phyloP scores from a whole-genome alignment of 305 asterid species.

The Fraxinus dipetala region DNA sequence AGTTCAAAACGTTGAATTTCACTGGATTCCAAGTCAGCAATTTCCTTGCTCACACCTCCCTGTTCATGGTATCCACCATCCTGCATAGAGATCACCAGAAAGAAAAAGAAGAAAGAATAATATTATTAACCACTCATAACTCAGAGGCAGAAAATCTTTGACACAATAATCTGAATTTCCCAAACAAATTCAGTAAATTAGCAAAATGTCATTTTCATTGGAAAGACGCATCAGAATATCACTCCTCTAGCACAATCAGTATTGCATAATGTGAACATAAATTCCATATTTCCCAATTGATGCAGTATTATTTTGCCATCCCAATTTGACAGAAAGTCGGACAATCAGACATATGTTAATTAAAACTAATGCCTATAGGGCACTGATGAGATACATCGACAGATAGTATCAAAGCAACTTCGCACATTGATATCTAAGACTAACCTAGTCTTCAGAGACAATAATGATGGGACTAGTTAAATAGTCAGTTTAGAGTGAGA shows the following conservation, averaged over 20 bases:
- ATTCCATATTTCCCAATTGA: slow-evolving; percentile 15
- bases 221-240: slow-evolving; percentile 15
- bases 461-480: neutral
- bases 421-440: neutral
- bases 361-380: neutral
- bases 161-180: neutral
- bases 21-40: slow-evolving; percentile 49
- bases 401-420: neutral
- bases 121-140: neutral
- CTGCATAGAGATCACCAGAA: slow-evolving; percentile 32
- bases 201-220: neutral
- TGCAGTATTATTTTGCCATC: neutral
- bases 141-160: neutral
- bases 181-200: neutral
- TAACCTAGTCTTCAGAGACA: neutral
- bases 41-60: slow-evolving; percentile 15
- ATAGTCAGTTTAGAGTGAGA: neutral
- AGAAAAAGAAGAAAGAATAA: neutral
- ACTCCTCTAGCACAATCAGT: neutral
- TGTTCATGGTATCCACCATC: slow-evolving; percentile 46
- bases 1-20: slow-evolving; percentile 82
- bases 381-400: neutral
- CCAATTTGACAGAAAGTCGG: slow-evolving; percentile 18
- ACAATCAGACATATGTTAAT: neutral
- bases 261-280: neutral